Evolutionary conservation across 148 eudicot species (phyloP).

Genomic region (Vaccinium myrtillus): DNA sequence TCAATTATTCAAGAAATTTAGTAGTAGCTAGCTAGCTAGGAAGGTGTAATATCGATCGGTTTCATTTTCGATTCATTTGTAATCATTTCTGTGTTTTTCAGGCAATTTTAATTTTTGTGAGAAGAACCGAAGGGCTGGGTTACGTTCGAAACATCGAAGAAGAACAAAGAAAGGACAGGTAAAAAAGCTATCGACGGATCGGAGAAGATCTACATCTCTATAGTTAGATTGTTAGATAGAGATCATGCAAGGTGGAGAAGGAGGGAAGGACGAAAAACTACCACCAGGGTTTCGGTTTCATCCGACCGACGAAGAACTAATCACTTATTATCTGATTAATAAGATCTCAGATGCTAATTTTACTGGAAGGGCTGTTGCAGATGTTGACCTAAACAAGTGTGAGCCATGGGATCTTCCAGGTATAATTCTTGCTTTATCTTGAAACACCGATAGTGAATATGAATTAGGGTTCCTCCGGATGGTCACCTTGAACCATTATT

Average conservation of each 20-base stretch:
- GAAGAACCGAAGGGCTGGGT: background rate
- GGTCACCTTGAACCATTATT: background rate
- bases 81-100: background rate
- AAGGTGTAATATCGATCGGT: background rate
- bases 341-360: conserved; percentile 70
- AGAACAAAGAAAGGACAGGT: background rate
- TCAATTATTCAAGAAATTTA: background rate
- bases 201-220: background rate
- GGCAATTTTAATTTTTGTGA: background rate
- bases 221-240: background rate
- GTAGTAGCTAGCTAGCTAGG: background rate
- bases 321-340: conserved; percentile 63
- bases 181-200: background rate
- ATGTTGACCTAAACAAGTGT: conserved; percentile 81
- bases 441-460: too few relatives aligned
- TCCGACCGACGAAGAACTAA: conserved; percentile 80
- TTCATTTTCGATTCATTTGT: background rate
- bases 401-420: conserved; percentile 99
- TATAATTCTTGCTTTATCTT: conserved; percentile 13
- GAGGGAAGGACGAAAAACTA: conserved; percentile 54
- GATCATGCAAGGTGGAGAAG: conserved; percentile 28
- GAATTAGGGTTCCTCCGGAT: background rate
- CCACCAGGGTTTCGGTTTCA: conserved; percentile 88
- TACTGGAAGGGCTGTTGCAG: conserved; percentile 60
- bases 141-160: background rate